Base-by-base conservation (phyloP, 306 rosid genomes). In the Crotalaria pallida region DNA sequence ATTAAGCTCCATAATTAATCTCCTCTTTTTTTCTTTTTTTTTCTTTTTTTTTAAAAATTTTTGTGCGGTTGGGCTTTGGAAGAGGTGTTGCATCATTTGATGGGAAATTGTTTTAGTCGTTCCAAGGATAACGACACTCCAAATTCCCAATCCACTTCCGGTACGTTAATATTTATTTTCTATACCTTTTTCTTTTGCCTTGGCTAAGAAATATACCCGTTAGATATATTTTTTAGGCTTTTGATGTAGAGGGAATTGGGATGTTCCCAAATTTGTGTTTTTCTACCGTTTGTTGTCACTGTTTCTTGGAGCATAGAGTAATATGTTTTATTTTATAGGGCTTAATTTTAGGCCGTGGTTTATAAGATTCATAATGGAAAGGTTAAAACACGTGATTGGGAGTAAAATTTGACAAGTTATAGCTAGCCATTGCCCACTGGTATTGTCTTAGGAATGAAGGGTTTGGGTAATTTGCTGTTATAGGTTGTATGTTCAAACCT, bases 51-150 rank as follows among this genome's bases (percentile, higher is more conserved):
- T n/a, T n/a, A n/a, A n/a, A n/a, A n/a, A n/a, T n/a, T n/a, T n/a
- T n/a, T n/a, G n/a, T 23, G 0, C 68, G 1, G 2, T 40, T 45
- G 50, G 36, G 23, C 44, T 67, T 23, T 73, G 60, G 17, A n/a
- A 34, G 41, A 66, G 4, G 73, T 51, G 21, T 38, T 21, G 17
- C 13, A 68, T 48, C 29, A 31, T 62, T 27, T 58, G 3, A 82
- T 82, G 83, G 86, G 86, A 47, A 82, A 78, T 82, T 82, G 83
- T 69, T 65, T 65, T 67, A 13, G 56, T 43, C 83, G 78, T 75
- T 24, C 67, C 69, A 50, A 73, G 61, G 69, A 27, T 65, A 72
- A 78, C 51, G 16, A 33, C 23, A 50, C 77, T 69, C 36, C 7
- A 6, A 59, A 19, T 22, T 45, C 58, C 55, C 72, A 51, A 15